phyloP scores from a whole-genome alignment of 2,329 filamentous ascomycete species.

The Penicillium sp. region DNA sequence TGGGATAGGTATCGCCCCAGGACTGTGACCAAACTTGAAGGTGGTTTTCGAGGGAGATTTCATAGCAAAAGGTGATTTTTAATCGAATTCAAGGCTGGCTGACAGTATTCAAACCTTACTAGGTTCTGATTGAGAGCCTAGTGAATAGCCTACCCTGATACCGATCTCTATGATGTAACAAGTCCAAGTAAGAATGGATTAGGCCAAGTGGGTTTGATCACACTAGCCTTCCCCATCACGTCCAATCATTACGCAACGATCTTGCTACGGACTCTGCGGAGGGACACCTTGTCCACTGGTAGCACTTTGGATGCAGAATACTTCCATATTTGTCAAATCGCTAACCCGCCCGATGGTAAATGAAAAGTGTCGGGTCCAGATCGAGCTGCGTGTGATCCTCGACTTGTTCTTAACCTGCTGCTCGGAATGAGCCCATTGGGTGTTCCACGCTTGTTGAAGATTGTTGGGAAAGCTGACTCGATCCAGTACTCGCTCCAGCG shows the following conservation, averaged over 20 bases:
- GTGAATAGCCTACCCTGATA: too few species aligned
- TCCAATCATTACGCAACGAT: background rate
- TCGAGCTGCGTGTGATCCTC: background rate
- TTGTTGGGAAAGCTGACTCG: too few species aligned
- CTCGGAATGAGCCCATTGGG: too few species aligned
- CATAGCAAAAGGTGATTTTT: too few species aligned
- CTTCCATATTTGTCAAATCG: too few species aligned
- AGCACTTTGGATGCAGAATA: background rate
- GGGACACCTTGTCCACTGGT: background rate
- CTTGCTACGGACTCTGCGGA: background rate
- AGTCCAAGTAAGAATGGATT: background rate
- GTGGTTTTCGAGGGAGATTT: too few species aligned
- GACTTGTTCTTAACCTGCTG: background rate
- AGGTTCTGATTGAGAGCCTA: background rate
- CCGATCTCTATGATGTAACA: background rate
- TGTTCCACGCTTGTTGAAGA: background rate
- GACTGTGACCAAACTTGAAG: too few species aligned
- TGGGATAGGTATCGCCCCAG: too few species aligned
- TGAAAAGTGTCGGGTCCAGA: background rate
- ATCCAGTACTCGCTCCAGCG: background rate
- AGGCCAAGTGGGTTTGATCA: background rate
- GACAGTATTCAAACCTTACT: background rate
- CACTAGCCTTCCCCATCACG: background rate
- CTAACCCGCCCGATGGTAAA: background rate
- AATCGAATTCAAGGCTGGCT: too few species aligned